These are phyloP conservation scores for Nitzschia sp. DNA, from an alignment of 108 stramenopile species.

Conservation along the genomic window DNA sequence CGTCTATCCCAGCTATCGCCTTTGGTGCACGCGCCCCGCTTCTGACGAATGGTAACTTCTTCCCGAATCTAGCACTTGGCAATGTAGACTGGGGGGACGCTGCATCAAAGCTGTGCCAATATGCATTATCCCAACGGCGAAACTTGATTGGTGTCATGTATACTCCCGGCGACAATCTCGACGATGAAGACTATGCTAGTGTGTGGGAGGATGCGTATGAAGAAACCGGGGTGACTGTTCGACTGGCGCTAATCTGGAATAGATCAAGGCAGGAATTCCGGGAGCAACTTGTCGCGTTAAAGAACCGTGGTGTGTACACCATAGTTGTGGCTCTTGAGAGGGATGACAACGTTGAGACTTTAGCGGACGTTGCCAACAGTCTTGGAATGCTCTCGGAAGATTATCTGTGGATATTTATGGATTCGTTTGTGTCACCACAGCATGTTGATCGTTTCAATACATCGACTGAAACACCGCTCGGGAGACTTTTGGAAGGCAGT, in stretches of 20 bases:
- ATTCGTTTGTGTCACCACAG: neutral
- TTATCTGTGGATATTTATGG: conserved; percentile 3
- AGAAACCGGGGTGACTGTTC: neutral
- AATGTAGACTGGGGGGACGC: conserved; percentile 55
- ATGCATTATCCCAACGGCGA: neutral
- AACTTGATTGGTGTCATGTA: neutral
- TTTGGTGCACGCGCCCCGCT: neutral
- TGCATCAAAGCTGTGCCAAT: conserved; percentile 6
- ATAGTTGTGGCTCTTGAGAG: conserved; percentile 2
- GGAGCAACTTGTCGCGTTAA: neutral
- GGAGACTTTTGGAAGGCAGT: neutral
- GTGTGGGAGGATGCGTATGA: neutral
- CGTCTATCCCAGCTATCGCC: neutral
- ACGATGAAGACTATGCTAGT: neutral
- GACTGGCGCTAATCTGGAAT: neutral
- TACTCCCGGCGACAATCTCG: neutral
- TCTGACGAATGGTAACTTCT: neutral
- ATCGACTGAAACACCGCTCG: neutral
- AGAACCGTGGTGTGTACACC: neutral
- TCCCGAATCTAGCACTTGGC: neutral
- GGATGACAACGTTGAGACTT: conserved; percentile 2
- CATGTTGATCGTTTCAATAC: neutral
- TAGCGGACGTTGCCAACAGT: conserved; percentile 2
- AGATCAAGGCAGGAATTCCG: neutral
- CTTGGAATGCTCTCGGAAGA: neutral